phyloP scores from a whole-genome alignment of 1,139 yeast genomes.

The Candida sanyaensis region DNA sequence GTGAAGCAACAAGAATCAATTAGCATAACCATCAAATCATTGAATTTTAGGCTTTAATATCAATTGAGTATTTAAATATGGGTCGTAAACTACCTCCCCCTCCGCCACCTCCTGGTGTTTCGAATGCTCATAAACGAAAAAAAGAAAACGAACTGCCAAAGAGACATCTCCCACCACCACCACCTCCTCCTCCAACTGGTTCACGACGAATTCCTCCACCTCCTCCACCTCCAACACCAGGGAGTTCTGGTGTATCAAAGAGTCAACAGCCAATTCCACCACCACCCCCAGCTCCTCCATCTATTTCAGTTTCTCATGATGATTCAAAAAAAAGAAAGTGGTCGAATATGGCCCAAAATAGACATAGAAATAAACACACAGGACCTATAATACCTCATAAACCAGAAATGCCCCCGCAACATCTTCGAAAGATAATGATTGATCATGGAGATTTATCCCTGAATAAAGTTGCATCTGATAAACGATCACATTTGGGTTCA shows the following conservation, averaged over 20 bases:
- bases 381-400: slow-evolving; percentile 60
- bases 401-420: slow-evolving; percentile 93
- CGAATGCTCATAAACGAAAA: slow-evolving; percentile 6
- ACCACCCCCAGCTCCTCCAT: slow-evolving; percentile 19
- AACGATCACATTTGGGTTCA: slow-evolving; percentile 86
- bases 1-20: not conserved
- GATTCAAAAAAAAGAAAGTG: not conserved
- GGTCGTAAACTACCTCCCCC: slow-evolving; percentile 33
- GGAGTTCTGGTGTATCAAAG: slow-evolving; percentile 7
- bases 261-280: slow-evolving; percentile 16
- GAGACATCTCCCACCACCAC: slow-evolving; percentile 10
- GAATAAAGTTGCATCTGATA: slow-evolving; percentile 80
- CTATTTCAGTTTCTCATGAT: slow-evolving; percentile 1
- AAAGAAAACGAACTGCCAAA: slow-evolving; percentile 9
- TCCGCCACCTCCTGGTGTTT: slow-evolving; percentile 27
- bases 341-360: slow-evolving; percentile 9
- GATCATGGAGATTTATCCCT: slow-evolving; percentile 89
- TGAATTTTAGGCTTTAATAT: not conserved
- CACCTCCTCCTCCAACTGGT: slow-evolving; percentile 17
- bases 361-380: slow-evolving; percentile 17
- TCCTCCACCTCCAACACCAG: slow-evolving; percentile 17
- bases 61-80: slow-evolving; percentile 15
- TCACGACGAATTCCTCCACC: slow-evolving; percentile 10
- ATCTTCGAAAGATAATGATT: slow-evolving; percentile 77
- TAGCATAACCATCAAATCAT: not conserved